Evolutionary conservation across 768 basidiomycete genomes (phyloP).

Genomic region (Psilocybe cubensis): DNA sequence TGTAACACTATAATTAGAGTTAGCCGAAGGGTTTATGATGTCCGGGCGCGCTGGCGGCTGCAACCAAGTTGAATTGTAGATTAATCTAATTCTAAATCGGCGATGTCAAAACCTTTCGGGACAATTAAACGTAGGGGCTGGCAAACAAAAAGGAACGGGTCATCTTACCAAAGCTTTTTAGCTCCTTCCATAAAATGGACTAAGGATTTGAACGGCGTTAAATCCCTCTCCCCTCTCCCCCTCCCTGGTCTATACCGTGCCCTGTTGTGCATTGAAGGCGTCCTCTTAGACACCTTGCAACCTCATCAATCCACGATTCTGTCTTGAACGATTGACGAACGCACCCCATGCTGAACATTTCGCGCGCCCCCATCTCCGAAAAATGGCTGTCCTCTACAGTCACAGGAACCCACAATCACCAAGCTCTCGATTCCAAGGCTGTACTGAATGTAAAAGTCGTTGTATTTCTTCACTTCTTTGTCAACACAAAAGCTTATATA

Average conservation of each 20-base stretch:
- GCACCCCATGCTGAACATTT: conserved; percentile 21
- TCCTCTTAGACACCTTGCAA: not conserved
- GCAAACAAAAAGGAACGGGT: conserved; percentile 25
- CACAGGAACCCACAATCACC: conserved; percentile 2
- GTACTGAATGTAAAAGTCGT: conserved; percentile 15
- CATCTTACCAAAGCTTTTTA: conserved; percentile 14
- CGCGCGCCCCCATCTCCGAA: conserved; percentile 20
- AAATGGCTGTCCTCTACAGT: conserved; percentile 20
- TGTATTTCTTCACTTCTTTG: not conserved
- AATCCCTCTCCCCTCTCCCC: conserved; percentile 10
- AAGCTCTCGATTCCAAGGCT: conserved; percentile 10
- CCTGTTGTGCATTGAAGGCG: not conserved
- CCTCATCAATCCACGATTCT: not conserved
- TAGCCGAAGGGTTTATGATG: conserved; percentile 1
- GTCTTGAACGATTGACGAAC: not conserved
- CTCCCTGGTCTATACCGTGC: no score
- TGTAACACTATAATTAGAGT: conserved; percentile 1
- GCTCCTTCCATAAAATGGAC: conserved; percentile 21
- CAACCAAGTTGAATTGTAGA: conserved; percentile 10
- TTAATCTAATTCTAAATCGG: conserved; percentile 24
- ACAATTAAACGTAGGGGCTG: conserved; percentile 13
- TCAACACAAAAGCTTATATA: not conserved
- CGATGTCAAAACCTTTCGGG: conserved; percentile 22
- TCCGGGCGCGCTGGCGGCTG: not conserved
- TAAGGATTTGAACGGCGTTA: conserved; percentile 5